These are phyloP conservation scores for Buxus sempervirens DNA, from an alignment of 164 flowering plant genomes.

Conservation along the genomic window DNA sequence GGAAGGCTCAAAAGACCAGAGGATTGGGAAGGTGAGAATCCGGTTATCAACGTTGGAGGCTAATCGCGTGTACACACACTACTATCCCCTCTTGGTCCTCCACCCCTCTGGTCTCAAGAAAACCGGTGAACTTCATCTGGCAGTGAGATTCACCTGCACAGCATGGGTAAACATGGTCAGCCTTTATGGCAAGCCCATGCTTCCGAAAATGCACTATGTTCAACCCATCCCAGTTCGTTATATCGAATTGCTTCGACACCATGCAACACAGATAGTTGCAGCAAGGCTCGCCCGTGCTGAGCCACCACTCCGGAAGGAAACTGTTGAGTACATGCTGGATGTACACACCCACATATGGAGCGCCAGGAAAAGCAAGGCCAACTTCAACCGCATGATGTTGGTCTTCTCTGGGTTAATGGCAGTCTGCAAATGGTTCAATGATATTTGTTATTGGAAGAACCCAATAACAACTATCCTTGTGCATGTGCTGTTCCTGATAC, in stretches of 20 bases:
- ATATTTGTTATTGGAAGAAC: slow-evolving; percentile 63
- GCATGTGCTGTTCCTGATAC: slow-evolving; percentile 59
- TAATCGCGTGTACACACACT: slow-evolving; percentile 62
- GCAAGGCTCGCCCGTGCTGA: slow-evolving; percentile 61
- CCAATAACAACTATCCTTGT: slow-evolving; percentile 73
- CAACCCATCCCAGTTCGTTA: slow-evolving; percentile 59
- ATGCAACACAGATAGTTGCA: slow-evolving; percentile 73
- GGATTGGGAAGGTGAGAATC: slow-evolving; percentile 77
- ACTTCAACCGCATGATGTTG: slow-evolving; percentile 58
- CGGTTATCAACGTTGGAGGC: slow-evolving; percentile 73
- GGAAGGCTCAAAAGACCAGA: slow-evolving; percentile 47
- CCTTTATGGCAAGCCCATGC: slow-evolving; percentile 61
- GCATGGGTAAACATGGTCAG: slow-evolving; percentile 78
- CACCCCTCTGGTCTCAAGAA: slow-evolving; percentile 55
- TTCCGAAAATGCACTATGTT: slow-evolving; percentile 84
- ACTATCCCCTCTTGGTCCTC: slow-evolving; percentile 57
- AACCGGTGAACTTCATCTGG: slow-evolving; percentile 73
- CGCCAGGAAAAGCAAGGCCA: slow-evolving; percentile 73
- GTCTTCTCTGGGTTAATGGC: slow-evolving; percentile 46
- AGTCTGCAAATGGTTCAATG: slow-evolving; percentile 44
- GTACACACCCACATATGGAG: slow-evolving; percentile 74
- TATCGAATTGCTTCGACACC: slow-evolving; percentile 57
- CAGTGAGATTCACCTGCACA: slow-evolving; percentile 70
- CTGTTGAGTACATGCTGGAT: slow-evolving; percentile 78
- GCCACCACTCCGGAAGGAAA: slow-evolving; percentile 73